A percentile compares a stretch with the other conserved stretches of the same genome.
Evolutionary conservation across 2,329 filamentous ascomycete genomes (phyloP).

Genomic region (Fusarium incarnatum): DNA sequence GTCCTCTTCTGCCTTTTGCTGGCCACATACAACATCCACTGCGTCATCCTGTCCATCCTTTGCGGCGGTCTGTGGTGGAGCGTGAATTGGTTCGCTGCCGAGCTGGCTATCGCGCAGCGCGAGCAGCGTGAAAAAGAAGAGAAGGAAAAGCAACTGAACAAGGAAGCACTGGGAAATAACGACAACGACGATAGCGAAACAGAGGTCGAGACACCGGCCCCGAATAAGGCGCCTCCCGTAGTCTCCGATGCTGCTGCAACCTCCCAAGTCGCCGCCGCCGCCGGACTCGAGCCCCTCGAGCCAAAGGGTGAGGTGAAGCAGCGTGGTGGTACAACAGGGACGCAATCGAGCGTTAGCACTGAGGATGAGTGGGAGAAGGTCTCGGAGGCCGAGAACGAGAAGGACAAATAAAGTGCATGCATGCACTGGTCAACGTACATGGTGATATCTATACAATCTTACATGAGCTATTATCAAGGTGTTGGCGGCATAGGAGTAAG

Average conservation of each 20-base stretch:
- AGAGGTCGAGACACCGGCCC: constrained; percentile 56
- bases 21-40: constrained; percentile 89
- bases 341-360: constrained; percentile 75
- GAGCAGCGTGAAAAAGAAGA: constrained; percentile 56
- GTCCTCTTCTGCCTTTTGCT: constrained; percentile 81
- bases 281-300: constrained; percentile 59
- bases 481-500: constrained; percentile 13
- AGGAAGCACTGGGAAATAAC: constrained; percentile 42
- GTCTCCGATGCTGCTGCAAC: constrained; percentile 19
- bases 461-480: constrained; percentile 3
- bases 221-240: constrained; percentile 34
- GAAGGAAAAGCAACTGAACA: constrained; percentile 44
- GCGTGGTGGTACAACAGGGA: constrained; percentile 57
- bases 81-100: constrained; percentile 96
- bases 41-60: constrained; percentile 82
- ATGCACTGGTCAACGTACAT: neutral
- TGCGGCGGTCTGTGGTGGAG: constrained; percentile 88
- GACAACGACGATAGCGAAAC: constrained; percentile 49
- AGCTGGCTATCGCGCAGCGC: constrained; percentile 60
- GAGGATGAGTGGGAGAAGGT: constrained; percentile 99
- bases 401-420: constrained; percentile 59
- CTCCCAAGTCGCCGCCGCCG: constrained; percentile 42
- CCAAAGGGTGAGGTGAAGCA: constrained; percentile 62
- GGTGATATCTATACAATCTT: neutral
- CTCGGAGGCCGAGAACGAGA: constrained; percentile 75